Base-by-base conservation (phyloP, 441 rosid genomes). In the Melastoma candidum region DNA sequence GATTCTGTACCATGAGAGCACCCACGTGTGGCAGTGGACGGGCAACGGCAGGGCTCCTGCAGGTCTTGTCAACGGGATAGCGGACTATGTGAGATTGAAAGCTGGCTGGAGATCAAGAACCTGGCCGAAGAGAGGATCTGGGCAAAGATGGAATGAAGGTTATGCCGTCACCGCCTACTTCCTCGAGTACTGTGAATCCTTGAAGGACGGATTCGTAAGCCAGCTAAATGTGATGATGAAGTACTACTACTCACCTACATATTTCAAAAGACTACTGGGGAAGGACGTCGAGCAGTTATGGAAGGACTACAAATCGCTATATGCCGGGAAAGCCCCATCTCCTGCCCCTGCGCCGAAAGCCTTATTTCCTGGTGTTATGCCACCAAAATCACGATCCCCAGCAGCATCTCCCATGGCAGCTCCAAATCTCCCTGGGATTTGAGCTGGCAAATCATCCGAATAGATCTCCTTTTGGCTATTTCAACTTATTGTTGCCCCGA, bases 201-300 rank as follows among this genome's bases (percentile, higher is more conserved):
- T 52, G 3, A 10, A 1, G 0, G 26, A 1, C 8, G 26, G 56
- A 52, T 52, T 52, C 26, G 43, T 52, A 11, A 8, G 25, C 1
- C 8, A 52, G 13, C 56, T 52, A 26, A 36, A 52, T 52, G 11
- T 44, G 25, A 14, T 52, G 12, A 52, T 52, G 56, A 36, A 24
- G 56, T 39, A 52, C 24, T 12, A 4, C 56, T 52, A 52, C 5
- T 29, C 25, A 2, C 25, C 36, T 8, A 24, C 53, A 4, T 50
- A 2, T 36, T 36, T 52, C 56, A 8, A 11, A n/a, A 7, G 24
- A 8, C 17, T 52, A 0, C 56, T 52, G 25, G 46, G 5, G 45
- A 4, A 52, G 56, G 17, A 43, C 43, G 13, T 52, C 44, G n/a
- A 12, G 12, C 25, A 14, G 3, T 3, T 36, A 44, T 52, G 4